Evolutionary conservation across 2,329 filamentous ascomycete genomes (phyloP), one percentile per base, ranked within the genome.

Genomic region (Catunica adiposa): DNA sequence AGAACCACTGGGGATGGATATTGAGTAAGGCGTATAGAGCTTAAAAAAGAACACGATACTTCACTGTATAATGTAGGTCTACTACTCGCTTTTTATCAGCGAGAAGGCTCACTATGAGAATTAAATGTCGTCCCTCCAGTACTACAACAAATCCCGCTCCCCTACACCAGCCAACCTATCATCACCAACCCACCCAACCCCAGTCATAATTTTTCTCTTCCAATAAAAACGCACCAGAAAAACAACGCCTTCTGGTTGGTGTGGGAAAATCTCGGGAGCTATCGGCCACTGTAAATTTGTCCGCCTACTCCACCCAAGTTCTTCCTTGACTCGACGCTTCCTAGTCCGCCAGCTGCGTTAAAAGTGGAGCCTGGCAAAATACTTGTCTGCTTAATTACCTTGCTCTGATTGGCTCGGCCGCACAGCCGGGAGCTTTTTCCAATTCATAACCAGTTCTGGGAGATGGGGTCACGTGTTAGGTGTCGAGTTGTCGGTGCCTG

Each of bases 261-360:
- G 37, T 57, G 56, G 56, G 53, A 57, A 57, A 57, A 57, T 57
- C 56, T 57, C 56, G 56, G 56, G 47, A 57, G 56, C 56, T 57
- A 46, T 57, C 56, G 56, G 56, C 56, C 44, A 48, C 44, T 48
- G 44, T 48, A 48, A 44, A 44, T 44, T 44, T 51, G 48, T 25
- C 48, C 4, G 25, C 11, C 14, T 9, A 3, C 26, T 51, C 23
- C 15, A 51, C 8, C 25, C 9, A 51, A 34, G n/a, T 17, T 51
- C 26, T 29, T 34, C 48, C 17, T 29, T 51, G 4, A 11, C 48
- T 51, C 11, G 9, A 17, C 25, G 15, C 23, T 23, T 17, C 25
- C 2, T 9, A 23, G 15, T 25, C 23, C 23, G n/a, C 53, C n/a
- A 50, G 29, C 55, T 56, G 25, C 7, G 11, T 20, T 29, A 42